These are phyloP conservation scores for Crucibulum laeve DNA, from an alignment of 768 basidiomycete genomes.

Conservation along the genomic window DNA sequence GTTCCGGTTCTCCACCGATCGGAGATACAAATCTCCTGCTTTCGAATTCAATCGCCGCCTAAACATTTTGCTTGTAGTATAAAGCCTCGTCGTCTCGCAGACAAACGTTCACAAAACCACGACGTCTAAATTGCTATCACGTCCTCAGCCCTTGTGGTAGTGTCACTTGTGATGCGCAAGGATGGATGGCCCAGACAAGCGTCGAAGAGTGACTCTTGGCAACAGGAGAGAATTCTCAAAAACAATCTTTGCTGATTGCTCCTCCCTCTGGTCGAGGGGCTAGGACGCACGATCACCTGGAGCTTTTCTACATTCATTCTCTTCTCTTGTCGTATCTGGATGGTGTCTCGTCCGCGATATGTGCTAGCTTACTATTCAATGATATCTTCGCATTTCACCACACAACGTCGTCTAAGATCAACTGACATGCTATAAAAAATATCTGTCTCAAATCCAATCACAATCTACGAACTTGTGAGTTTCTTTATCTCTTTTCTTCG, in stretches of 20 bases:
- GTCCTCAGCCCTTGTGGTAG: slow-evolving; percentile 41
- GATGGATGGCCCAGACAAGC: slow-evolving; percentile 87
- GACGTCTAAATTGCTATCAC: slow-evolving; percentile 86
- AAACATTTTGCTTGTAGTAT: too few species aligned
- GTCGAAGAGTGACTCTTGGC: slow-evolving; percentile 62
- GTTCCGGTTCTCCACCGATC: too few species aligned
- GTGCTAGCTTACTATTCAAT: too few species aligned
- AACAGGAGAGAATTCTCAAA: slow-evolving; percentile 56
- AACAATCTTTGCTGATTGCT: slow-evolving; percentile 92
- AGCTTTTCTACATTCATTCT: slow-evolving; percentile 54
- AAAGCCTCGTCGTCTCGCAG: too few species aligned
- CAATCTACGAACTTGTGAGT: slow-evolving; percentile 14
- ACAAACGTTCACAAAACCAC: slow-evolving; percentile 23
- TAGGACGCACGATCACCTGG: slow-evolving; percentile 94
- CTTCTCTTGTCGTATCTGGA: slow-evolving; percentile 10
- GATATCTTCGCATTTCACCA: too few species aligned
- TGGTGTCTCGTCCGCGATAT: too few species aligned
- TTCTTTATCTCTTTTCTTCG: slow-evolving; percentile 12
- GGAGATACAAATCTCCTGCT: too few species aligned
- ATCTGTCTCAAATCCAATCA: not conserved
- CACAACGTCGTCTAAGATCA: too few species aligned
- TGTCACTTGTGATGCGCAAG: slow-evolving; percentile 28
- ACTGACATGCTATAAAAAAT: too few species aligned
- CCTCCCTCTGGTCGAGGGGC: slow-evolving; percentile 87
- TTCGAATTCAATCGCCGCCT: too few species aligned